These are phyloP conservation scores for Lunularia cruciata DNA, from an alignment of 225 moss, liverwort and hornwort species.

Conservation along the genomic window DNA sequence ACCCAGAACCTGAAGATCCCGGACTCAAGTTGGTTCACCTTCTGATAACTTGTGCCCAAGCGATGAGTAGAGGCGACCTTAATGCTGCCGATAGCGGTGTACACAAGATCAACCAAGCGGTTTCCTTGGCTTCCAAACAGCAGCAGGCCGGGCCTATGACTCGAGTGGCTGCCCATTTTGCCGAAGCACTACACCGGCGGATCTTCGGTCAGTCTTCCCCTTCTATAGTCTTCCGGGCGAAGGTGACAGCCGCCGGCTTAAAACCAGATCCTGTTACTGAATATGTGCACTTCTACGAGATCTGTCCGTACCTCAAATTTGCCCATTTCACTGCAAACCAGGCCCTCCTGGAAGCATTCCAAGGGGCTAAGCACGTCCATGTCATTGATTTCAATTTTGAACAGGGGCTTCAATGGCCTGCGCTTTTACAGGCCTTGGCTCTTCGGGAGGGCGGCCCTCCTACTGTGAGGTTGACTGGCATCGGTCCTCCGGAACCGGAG, in stretches of 20 bases:
- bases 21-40: slow-evolving; percentile 36
- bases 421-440: slow-evolving; percentile 47
- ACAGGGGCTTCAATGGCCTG: slow-evolving; percentile 50
- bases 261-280: slow-evolving; percentile 33
- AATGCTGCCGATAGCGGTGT: slow-evolving; percentile 21
- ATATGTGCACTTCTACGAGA: slow-evolving; percentile 44
- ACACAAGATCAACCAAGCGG: slow-evolving; percentile 32
- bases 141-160: slow-evolving; percentile 31
- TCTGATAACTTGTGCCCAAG: slow-evolving; percentile 34
- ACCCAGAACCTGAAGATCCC: slow-evolving; percentile 29
- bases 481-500: slow-evolving; percentile 35
- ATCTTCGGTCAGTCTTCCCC: slow-evolving; percentile 26
- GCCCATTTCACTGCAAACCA: slow-evolving; percentile 52
- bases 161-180: slow-evolving; percentile 43
- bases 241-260: slow-evolving; percentile 24
- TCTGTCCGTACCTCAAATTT: slow-evolving; percentile 45
- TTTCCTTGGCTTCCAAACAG: slow-evolving; percentile 19
- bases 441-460: slow-evolving; percentile 45
- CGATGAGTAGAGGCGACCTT: slow-evolving; percentile 28
- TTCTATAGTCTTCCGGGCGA: slow-evolving; percentile 31
- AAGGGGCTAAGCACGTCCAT: slow-evolving; percentile 42
- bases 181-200: slow-evolving; percentile 36
- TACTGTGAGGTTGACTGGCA: slow-evolving; percentile 37
- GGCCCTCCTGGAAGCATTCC: slow-evolving; percentile 47
- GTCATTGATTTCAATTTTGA: slow-evolving; percentile 49